These are phyloP conservation scores for Jamesozyma spencerorum DNA, from an alignment of 805 yeast genomes.

Conservation along the genomic window DNA sequence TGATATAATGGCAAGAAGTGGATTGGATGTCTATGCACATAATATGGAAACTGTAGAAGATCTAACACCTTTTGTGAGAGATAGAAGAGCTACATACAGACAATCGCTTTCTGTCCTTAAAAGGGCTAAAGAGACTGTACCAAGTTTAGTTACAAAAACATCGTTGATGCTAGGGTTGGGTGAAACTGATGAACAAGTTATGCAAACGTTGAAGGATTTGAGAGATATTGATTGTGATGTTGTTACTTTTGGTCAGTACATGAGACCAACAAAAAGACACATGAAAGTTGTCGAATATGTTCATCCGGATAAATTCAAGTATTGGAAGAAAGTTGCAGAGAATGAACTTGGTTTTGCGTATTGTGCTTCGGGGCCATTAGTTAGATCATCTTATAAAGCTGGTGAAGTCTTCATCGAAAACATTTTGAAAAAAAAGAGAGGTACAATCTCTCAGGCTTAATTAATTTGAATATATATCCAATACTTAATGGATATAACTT, in stretches of 20 bases:
- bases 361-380: conserved; percentile 96
- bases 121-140: conserved; percentile 71
- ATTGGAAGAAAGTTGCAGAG: conserved; percentile 81
- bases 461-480: not conserved
- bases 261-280: conserved; percentile 98
- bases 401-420: conserved; percentile 97
- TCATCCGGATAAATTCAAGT: conserved; percentile 86
- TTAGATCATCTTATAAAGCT: conserved; percentile 93
- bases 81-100: conserved; percentile 89
- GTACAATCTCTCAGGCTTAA: too few species aligned
- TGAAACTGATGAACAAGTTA: conserved; percentile 83
- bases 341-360: conserved; percentile 80
- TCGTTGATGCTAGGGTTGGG: conserved; percentile 96
- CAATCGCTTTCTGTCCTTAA: conserved; percentile 73
- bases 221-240: conserved; percentile 78
- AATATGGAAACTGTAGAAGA: conserved; percentile 94
- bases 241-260: conserved; percentile 96
- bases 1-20: conserved; percentile 68
- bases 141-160: conserved; percentile 78
- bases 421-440: conserved; percentile 51
- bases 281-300: conserved; percentile 96
- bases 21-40: conserved; percentile 94
- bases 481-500: not conserved
- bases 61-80: conserved; percentile 89
- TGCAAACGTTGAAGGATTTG: conserved; percentile 66